Base-by-base conservation (phyloP, 257 asterid species). In the Solanum microdontum region DNA sequence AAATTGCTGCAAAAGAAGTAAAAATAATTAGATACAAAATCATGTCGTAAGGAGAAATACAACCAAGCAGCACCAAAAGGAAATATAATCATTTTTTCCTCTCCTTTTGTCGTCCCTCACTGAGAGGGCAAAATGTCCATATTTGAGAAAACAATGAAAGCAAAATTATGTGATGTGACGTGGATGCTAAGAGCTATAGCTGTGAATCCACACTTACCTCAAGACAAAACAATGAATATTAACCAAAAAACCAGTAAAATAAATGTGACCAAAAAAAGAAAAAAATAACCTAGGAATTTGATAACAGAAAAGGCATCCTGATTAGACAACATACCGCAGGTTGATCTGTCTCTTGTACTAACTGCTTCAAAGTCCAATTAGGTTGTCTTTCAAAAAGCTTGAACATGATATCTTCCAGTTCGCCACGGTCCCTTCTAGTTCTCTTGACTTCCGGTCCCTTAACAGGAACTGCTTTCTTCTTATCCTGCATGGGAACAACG, bases 391-490 rank as follows among this genome's bases (percentile, higher is more conserved):
- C 99, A 76, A 96, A 97, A 85, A 97, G 99, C 89, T 97, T 96
- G 91, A 97, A 97, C 99, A 97, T 93, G 87, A 96, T 96, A 90
- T 96, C 98, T 88, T 97, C 99, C 88, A 97, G 89, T 90, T 96
- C 99, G 75, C 98, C 98, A 84, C 98, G 99, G 87, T 95, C 98
- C 92, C 99, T 95, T 92, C 99, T 93, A 77, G 99, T 97, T 90
- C 99, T 92, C 90, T 97, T 96, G 84, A 96, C 94, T 82, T 97
- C 99, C 3, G 96, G 75, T 19, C 93, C 97, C 91, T 97, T 96
- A 39, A 93, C 96, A 13, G 98, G 98, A 89, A 94, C 91, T 85
- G 98, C 87, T 93, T 93, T 95, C 91, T 90, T 97, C 94, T 97
- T 97, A 89, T 97, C 99, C 98, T 97, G 92, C 88, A 89, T 28